phyloP scores from a whole-genome alignment of 2,329 filamentous ascomycete genomes.

The Zasmidium citrigriseum region DNA sequence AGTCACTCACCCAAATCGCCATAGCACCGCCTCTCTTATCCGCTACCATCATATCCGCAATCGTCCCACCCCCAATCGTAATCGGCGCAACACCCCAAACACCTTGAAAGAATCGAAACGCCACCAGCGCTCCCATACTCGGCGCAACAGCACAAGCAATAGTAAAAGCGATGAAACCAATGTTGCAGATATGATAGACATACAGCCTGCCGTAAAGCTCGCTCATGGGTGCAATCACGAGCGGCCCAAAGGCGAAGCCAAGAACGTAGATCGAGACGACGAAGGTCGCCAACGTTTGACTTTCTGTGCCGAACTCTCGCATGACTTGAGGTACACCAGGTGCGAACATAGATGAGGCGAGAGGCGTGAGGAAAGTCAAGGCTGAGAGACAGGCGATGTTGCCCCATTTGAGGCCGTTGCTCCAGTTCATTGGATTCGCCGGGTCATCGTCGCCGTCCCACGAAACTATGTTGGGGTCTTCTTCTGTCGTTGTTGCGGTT shows the following conservation, averaged over 20 bases:
- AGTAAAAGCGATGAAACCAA: slow-evolving; percentile 35
- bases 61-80: slow-evolving; percentile 29
- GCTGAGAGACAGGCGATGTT: slow-evolving; percentile 51
- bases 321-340: slow-evolving; percentile 66
- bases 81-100: slow-evolving; percentile 34
- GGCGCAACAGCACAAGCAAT: slow-evolving; percentile 34
- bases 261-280: slow-evolving; percentile 67
- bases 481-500: not conserved
- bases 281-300: slow-evolving; percentile 58
- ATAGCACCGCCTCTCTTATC: slow-evolving; percentile 33
- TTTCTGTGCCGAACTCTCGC: slow-evolving; percentile 59
- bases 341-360: slow-evolving; percentile 65
- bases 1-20: slow-evolving; percentile 31
- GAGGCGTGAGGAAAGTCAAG: slow-evolving; percentile 53
- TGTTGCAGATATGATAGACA: slow-evolving; percentile 32
- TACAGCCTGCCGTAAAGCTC: slow-evolving; percentile 38
- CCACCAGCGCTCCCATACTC: slow-evolving; percentile 31
- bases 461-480: slow-evolving; percentile 55
- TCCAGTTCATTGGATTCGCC: slow-evolving; percentile 64
- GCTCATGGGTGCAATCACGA: slow-evolving; percentile 44
- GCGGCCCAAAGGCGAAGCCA: slow-evolving; percentile 49
- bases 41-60: slow-evolving; percentile 33
- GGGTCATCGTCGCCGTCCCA: slow-evolving; percentile 60
- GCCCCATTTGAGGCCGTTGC: slow-evolving; percentile 45
- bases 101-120: slow-evolving; percentile 34